Evolutionary conservation across 1,139 yeast species (phyloP).

Genomic region (Hyphopichia fennica): DNA sequence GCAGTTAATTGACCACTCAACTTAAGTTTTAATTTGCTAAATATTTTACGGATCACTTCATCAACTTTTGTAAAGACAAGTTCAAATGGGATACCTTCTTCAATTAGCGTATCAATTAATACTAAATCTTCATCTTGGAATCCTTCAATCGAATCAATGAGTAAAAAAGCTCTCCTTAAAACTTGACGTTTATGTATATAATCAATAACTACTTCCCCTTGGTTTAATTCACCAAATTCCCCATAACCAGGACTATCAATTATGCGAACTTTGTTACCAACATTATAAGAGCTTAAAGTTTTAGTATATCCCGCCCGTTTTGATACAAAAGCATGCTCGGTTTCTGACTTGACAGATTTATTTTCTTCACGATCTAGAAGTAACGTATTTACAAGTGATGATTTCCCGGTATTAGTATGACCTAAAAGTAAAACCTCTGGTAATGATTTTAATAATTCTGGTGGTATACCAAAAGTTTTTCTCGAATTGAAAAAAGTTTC

Average conservation of each 20-base stretch:
- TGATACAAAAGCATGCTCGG: conserved; percentile 55
- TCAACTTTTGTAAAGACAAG: conserved; percentile 77
- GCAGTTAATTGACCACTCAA: neutral
- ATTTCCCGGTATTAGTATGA: conserved; percentile 82
- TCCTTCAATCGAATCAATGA: conserved; percentile 61
- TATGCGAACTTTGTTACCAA: conserved; percentile 61
- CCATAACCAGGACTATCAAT: conserved; percentile 93
- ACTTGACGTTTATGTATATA: conserved; percentile 56
- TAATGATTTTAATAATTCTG: conserved; percentile 26
- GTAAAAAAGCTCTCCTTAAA: conserved; percentile 57
- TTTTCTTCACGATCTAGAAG: conserved; percentile 29
- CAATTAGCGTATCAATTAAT: conserved; percentile 51
- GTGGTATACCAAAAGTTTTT: conserved; percentile 32
- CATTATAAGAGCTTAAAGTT: conserved; percentile 69
- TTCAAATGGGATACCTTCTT: conserved; percentile 66
- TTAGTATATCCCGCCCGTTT: conserved; percentile 73
- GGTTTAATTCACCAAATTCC: conserved; percentile 53
- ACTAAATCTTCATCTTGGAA: conserved; percentile 55
- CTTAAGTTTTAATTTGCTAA: conserved; percentile 2
- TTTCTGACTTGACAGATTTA: conserved; percentile 23
- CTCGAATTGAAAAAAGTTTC: conserved; percentile 15
- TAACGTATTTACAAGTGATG: conserved; percentile 66
- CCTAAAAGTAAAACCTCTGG: conserved; percentile 81
- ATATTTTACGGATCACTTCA: conserved; percentile 27
- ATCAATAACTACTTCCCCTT: conserved; percentile 66